Evolutionary conservation across 345 rosid species (phyloP), one percentile per base, ranked within the genome.

Genomic region (Triadica sebifera): DNA sequence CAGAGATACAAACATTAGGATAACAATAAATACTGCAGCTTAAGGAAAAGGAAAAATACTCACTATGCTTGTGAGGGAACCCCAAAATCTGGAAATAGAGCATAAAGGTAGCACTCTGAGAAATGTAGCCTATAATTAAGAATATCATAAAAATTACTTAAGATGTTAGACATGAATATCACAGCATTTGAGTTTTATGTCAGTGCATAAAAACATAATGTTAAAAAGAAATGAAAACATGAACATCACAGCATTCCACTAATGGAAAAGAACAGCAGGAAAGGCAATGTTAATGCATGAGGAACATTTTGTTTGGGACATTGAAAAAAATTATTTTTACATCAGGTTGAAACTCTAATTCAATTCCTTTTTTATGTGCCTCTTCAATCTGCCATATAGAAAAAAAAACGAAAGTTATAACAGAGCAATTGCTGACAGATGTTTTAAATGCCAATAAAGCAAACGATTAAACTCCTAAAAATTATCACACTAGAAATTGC

Each of bases 31-130:
- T 16, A 17, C n/a, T 55, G 29, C 15, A 37, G 50, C 67, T n/a
- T 4, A 67, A 41, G 53, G 11, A 59, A 64, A 12, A 70, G 65
- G 65, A 72, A 66, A 46, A 71, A 19, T 50, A 76, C 92, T 87
- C 82, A 95, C 99, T 82, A 86, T 63, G 70, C 80, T 84, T 38
- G 90, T 88, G 70, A 95, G 72, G 39, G 79, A 85, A 50, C 99
- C 99, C 97, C 98, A 95, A 20, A 81, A 64, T 84, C 99, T 89
- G 68, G 99, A 95, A 80, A 95, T 91, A 1, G 94, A 75, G 47
- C 97, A 90, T 65, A 93, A 84, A 74, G 99, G 99, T 56, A 95
- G 79, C 76, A 95, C 75, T 70, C 84, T 79, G 41, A 95, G 79
- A 86, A 95, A 89, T n/a, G 90, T 47, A 74, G 99, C 99, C 99